These are phyloP conservation scores for Pseudocercospora crystallina DNA, from an alignment of 2,329 filamentous ascomycete genomes.

Conservation along the genomic window DNA sequence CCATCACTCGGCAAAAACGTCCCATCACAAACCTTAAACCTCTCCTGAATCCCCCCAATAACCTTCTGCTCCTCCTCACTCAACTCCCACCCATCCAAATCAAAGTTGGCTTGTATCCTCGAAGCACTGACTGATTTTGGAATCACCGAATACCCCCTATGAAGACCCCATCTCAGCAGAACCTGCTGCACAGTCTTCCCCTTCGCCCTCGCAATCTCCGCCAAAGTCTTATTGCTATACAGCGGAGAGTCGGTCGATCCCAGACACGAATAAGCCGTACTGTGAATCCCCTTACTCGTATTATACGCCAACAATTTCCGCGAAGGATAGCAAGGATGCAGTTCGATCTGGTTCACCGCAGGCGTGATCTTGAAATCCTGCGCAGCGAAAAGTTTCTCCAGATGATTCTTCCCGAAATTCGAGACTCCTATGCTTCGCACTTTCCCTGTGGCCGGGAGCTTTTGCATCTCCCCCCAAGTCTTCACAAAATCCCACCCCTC, in stretches of 20 bases:
- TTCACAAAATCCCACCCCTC: constrained; percentile 80
- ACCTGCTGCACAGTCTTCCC: constrained; percentile 73
- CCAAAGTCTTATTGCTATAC: constrained; percentile 64
- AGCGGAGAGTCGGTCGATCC: constrained; percentile 70
- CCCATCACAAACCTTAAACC: constrained; percentile 78
- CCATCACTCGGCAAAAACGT: constrained; percentile 19
- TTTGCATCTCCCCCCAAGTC: constrained; percentile 58
- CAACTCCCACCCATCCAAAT: constrained; percentile 70
- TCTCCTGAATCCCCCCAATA: constrained; percentile 66
- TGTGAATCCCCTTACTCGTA: constrained; percentile 71
- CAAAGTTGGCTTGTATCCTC: constrained; percentile 74
- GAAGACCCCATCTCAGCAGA: constrained; percentile 75
- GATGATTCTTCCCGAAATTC: constrained; percentile 79
- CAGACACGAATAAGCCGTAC: constrained; percentile 72
- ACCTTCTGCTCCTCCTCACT: constrained; percentile 69
- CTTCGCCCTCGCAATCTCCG: constrained; percentile 60
- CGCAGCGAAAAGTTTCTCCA: constrained; percentile 70
- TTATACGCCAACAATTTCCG: constrained; percentile 74
- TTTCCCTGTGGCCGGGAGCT: constrained; percentile 65
- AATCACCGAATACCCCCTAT: constrained; percentile 79
- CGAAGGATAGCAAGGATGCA: constrained; percentile 79
- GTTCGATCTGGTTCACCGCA: constrained; percentile 79
- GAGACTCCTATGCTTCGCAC: constrained; percentile 74
- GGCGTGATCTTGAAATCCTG: constrained; percentile 61
- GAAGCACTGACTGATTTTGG: constrained; percentile 76